Base-by-base conservation (phyloP, 23 red algal species). In the Cyanidioschyzon merolae region DNA sequence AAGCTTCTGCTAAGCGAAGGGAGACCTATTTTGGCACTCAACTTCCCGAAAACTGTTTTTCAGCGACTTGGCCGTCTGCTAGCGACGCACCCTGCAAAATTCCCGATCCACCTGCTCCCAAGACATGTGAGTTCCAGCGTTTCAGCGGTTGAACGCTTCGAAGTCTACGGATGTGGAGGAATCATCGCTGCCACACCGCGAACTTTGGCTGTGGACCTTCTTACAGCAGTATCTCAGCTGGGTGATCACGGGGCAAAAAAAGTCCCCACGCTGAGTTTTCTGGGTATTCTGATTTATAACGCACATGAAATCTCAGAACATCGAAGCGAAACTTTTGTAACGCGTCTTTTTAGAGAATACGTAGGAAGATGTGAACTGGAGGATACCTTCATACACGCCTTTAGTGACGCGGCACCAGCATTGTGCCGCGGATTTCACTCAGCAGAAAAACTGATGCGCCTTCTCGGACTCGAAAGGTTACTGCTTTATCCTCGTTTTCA, bases 401-500 rank as follows among this genome's bases (percentile, higher is more conserved):
- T 98, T 37, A 83, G 87, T 15, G 94, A 98, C 32, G 76, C 85
- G 39, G 59, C 94, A 41, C 38, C 40, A 38, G 40, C 40, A 34
- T 32, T 98, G 0, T 68, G 84, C 7, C 51, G 79, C 26, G 94
- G 94, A 0, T 98, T 98, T 79, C 94, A 98, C 76, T 39, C 41
- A 37, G 88, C 79, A 21, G 94, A 91, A 39, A 82, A 84, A 40
- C 75, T 89, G 1, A 89, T 91, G 94, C 84, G 88, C 37, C 59
- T 68, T 25, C 79, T 91, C 25, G 86, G 75, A 39, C 85, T 91
- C 39, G 87, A 77, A 37, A 68, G 80, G 30, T 59, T 98, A 18
- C 79, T 68, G 63, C 84, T 91, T 1, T 91, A 79, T 84, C 94
- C 94, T 2, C 84, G 94, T 24, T 98, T 98, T 77, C 89, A 86